Base-by-base conservation (phyloP, 1,284 basidiomycete genomes). In the Moesziomyces globuligerus region DNA sequence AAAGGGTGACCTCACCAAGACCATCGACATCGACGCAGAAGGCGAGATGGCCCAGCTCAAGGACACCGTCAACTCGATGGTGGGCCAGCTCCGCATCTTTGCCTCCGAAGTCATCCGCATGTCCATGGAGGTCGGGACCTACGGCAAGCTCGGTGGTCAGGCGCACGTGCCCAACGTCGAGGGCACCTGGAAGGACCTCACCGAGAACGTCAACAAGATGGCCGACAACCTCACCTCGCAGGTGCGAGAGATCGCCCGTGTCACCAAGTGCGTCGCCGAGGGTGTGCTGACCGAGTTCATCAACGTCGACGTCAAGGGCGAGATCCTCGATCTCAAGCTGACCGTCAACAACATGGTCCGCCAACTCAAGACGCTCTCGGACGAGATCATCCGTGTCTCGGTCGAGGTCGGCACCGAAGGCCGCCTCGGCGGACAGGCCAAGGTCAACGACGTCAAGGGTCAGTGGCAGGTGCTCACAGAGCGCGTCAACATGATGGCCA, bases 251-350 rank as follows among this genome's bases (percentile, higher is more conserved):
- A 83, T 83, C 38, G 81, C 81, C 0, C 80, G 81, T n/a, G 81
- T 83, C 18, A 83, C 81, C 25, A 83, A 82, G 41, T 82, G 81
- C 40, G 95, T 98, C 70, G 95, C 96, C 1, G 86, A 90, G 64
- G 96, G 96, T 52, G 93, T 98, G 79, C 85, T 98, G 48, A 88
- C 87, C 71, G 91, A 93, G 83, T 90, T 90, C 40, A 93, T 98
- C 83, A 90, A 93, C 68, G 94, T 97, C 68, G 94, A 97, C 79
- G 94, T 95, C 23, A 92, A 94, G 82, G 94, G 95, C 61, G 95
- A 98, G 85, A 97, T 98, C 87, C 86, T 96, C 8, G 94, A 97
- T 73, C 85, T 98, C 82, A 98, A 87, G 80, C 83, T 84, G 34
- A 83, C 81, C 8, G 81, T 83, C 59, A 83, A 83, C 68, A 81